Base-by-base conservation (phyloP, 2,329 filamentous ascomycete species). In the Sporothrix euskadiensis region DNA sequence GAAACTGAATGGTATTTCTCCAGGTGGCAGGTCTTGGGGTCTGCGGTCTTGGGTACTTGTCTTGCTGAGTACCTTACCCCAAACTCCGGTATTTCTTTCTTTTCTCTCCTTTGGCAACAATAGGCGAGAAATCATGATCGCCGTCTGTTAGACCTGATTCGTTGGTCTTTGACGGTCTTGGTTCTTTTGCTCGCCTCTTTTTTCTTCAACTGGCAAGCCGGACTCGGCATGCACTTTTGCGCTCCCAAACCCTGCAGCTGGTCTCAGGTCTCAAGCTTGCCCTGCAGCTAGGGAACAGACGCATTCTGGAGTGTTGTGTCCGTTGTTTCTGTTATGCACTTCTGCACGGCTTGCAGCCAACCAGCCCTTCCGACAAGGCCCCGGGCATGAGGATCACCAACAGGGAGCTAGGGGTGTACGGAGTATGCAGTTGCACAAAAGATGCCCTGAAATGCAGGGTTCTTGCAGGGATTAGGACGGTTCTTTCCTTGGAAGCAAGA, bases 121-220 rank as follows among this genome's bases (percentile, higher is more conserved):
- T 1, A 8, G 26, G 19, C 44, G 39, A 66, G 41, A n/a, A 63
- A 66, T 47, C 61, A 47, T 47, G 61, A 66, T 66, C 61, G 39
- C 16, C 61, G 30, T n/a, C 10, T 19, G 41, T 61, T 3, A 6
- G 7, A 22, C 59, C 7, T 26, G 39, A 6, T 19, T 14, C 41
- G 14, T 19, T 19, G 44, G 44, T 49, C 14, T 63, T 32, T 35
- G 35, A 35, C 35, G 35, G 4, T 4, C 35, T 66, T 47, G 41
- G 44, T 66, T n/a, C 3, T 12, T 69, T 12, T 54, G 35, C 19
- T 69, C 26, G 30, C 65, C 65, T 52, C 30, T 39, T 69, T 52
- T 69, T 54, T 69, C 65, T 69, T 54, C 44, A 54, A 54, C 65
- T 69, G 65, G 65, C 44, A 69, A 54, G 41, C n/a, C 54, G 16